phyloP scores from a whole-genome alignment of 768 basidiomycete species.

The Collybiopsis confluens region DNA sequence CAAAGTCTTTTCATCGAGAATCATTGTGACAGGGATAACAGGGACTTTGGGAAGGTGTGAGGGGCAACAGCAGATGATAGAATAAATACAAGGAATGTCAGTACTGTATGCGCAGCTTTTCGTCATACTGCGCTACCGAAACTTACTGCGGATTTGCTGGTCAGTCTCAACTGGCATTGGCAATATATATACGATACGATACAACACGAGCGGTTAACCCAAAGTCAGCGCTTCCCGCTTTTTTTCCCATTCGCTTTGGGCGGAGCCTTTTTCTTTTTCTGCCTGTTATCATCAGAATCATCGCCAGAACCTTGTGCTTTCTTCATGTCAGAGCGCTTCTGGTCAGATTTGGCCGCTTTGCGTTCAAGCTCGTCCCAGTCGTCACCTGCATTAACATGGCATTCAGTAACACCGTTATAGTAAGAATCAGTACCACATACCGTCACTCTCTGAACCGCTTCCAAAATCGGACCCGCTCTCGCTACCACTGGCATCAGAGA shows the following conservation, averaged over 20 bases:
- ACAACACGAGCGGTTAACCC: neutral
- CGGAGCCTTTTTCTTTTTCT: slow-evolving; percentile 25
- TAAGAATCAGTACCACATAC: slow-evolving; percentile 34
- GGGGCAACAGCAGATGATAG: neutral
- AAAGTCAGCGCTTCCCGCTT: neutral
- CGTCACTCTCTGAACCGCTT: slow-evolving; percentile 54
- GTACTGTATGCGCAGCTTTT: neutral
- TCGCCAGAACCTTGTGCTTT: slow-evolving; percentile 24
- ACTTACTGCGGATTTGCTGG: no score
- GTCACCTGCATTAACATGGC: slow-evolving; percentile 48
- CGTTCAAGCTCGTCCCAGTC: slow-evolving; percentile 96
- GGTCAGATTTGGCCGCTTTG: slow-evolving; percentile 76
- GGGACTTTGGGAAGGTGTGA: no score
- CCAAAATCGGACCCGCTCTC: slow-evolving; percentile 67
- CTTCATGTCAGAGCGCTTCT: slow-evolving; percentile 22
- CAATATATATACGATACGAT: neutral
- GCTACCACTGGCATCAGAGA: slow-evolving; percentile 59
- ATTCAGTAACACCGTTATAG: neutral
- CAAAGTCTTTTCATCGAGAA: slow-evolving; percentile 6
- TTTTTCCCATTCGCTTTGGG: slow-evolving; percentile 19
- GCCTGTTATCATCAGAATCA: slow-evolving; percentile 20
- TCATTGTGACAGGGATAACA: no score
- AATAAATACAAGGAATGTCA: neutral
- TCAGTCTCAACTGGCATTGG: no score
- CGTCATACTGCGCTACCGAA: neutral